Conservation (phyloP, 305 asterid species). For the Fraxinus nigra region DNA sequence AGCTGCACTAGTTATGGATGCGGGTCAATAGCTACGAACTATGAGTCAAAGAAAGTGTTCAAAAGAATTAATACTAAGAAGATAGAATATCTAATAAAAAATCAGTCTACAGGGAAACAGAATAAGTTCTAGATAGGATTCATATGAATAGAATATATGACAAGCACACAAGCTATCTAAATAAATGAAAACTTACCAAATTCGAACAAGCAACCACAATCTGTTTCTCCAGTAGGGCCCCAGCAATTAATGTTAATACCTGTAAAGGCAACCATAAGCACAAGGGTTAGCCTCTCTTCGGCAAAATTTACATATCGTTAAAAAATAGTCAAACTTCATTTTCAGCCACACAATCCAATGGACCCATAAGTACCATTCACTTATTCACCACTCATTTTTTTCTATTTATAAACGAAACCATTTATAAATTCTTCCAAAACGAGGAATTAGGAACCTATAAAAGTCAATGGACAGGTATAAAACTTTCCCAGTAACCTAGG, state of each 20-base stretch:
- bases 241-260: constrained; percentile 85
- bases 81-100: constrained; percentile 2
- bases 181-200: constrained; percentile 53
- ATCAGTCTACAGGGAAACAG: constrained; percentile 17
- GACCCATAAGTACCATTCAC: not conserved
- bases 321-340: not conserved
- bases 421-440: not conserved
- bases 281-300: not conserved
- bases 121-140: constrained; percentile 7
- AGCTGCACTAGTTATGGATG: not conserved
- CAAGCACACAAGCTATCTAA: not conserved
- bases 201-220: constrained; percentile 81
- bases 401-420: not conserved
- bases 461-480: constrained; percentile 9
- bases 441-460: not conserved
- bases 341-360: not conserved
- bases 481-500: constrained; percentile 3
- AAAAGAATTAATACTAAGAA: not conserved
- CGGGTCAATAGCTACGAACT: constrained; percentile 5
- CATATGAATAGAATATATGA: not conserved
- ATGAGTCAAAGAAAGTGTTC: not conserved
- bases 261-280: constrained; percentile 33
- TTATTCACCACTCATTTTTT: not conserved
- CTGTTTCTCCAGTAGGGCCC: constrained; percentile 94
- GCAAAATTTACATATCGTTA: not conserved